Evolutionary conservation across 805 yeast genomes (phyloP).

Genomic region (Wickerhamomyces hampshirensis): DNA sequence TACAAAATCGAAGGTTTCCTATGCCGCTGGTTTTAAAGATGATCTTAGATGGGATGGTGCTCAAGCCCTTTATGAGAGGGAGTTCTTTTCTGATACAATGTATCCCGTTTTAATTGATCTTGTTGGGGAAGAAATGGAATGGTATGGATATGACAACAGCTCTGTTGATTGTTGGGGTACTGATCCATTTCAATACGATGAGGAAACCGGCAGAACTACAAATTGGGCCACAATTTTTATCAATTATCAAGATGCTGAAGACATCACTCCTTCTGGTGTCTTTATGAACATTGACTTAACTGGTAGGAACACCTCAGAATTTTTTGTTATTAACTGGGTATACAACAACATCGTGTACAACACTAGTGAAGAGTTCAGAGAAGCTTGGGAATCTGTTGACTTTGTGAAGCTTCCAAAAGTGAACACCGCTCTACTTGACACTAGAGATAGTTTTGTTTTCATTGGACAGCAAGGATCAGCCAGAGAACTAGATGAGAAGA

Average conservation of each 20-base stretch:
- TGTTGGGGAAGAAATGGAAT: constrained; percentile 17
- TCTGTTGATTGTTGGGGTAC: constrained; percentile 23
- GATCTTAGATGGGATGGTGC: constrained; percentile 10
- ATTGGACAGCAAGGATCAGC: constrained; percentile 15
- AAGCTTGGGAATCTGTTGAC: constrained; percentile 19
- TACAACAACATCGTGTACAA: constrained; percentile 20
- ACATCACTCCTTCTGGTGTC: constrained; percentile 21
- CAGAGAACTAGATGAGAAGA: constrained; percentile 21
- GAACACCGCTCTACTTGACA: constrained; percentile 7
- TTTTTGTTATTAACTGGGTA: constrained; percentile 17
- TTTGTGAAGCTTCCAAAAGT: constrained; percentile 16
- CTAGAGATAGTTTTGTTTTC: constrained; percentile 6
- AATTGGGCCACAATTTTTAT: constrained; percentile 20
- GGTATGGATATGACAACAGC: constrained; percentile 19
- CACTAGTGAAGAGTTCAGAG: constrained; percentile 21
- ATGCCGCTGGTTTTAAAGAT: constrained; percentile 19
- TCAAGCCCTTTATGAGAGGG: constrained; percentile 5
- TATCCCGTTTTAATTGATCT: constrained; percentile 11
- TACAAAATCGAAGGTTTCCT: constrained; percentile 17
- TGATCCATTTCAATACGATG: constrained; percentile 19
- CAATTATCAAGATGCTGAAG: constrained; percentile 21
- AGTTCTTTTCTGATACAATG: constrained; percentile 9
- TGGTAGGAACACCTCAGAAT: constrained; percentile 19
- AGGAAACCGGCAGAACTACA: constrained; percentile 13
- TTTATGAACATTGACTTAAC: constrained; percentile 20